phyloP scores from a whole-genome alignment of 768 basidiomycete species.

The Hemileccinum impolitum region DNA sequence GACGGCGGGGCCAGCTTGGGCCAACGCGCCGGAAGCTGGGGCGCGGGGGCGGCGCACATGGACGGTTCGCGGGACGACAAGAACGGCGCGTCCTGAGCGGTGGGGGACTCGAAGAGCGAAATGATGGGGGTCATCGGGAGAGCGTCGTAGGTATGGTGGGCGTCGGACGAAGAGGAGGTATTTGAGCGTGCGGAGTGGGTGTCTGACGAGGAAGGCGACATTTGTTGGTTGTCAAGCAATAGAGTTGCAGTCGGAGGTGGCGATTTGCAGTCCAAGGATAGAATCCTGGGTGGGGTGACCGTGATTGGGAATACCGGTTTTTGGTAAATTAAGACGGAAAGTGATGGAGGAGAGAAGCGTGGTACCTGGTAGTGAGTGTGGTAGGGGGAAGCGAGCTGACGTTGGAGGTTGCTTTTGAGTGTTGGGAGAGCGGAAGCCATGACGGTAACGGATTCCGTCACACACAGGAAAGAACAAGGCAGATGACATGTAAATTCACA shows the following conservation, averaged over 20 bases:
- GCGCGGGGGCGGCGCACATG: not conserved
- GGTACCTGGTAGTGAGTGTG: too few species aligned
- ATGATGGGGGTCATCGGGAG: constrained; percentile 18
- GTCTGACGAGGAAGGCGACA: constrained; percentile 25
- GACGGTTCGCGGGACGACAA: constrained; percentile 7
- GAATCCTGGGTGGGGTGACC: constrained; percentile 11
- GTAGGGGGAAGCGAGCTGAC: too few species aligned
- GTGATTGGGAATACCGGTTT: constrained; percentile 18
- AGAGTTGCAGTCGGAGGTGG: constrained; percentile 16
- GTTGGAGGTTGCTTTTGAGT: constrained; percentile 17
- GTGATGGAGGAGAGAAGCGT: constrained; percentile 13
- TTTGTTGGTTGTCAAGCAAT: constrained; percentile 33
- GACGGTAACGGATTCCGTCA: constrained; percentile 30
- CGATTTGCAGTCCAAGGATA: constrained; percentile 31
- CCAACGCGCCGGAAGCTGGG: constrained; percentile 4
- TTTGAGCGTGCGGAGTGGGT: constrained; percentile 20
- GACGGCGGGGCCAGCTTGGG: constrained; percentile 2
- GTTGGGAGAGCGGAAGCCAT: constrained; percentile 12
- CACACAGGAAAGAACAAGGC: constrained; percentile 21
- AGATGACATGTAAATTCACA: constrained; percentile 27
- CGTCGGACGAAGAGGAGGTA: constrained; percentile 13
- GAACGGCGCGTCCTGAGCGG: not conserved
- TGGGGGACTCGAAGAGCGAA: not conserved
- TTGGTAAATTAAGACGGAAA: constrained; percentile 11
- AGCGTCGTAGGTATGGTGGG: constrained; percentile 5